These are phyloP conservation scores for Puccinia sorghi DNA, from an alignment of 1,284 basidiomycete species.

Conservation along the genomic window DNA sequence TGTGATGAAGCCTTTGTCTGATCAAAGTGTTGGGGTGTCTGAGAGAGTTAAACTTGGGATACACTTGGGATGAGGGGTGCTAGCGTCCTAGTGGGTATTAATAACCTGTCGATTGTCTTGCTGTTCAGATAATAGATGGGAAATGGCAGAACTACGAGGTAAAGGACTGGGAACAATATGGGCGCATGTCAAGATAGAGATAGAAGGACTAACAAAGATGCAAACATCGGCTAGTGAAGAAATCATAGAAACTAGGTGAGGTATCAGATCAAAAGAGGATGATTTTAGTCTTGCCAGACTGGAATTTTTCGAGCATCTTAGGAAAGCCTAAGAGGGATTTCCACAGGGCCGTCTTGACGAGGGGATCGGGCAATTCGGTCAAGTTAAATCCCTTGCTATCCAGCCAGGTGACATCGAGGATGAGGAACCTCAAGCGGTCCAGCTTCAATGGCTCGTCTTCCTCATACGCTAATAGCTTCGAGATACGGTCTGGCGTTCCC, in stretches of 20 bases:
- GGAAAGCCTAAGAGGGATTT: constrained; percentile 28
- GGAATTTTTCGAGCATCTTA: constrained; percentile 11
- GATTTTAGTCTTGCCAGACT: constrained; percentile 28
- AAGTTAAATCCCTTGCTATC: constrained; percentile 30
- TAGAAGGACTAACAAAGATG: background rate
- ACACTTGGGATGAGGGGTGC: too few relatives aligned
- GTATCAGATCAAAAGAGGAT: constrained; percentile 29
- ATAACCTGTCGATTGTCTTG: too few relatives aligned
- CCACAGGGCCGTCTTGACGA: constrained; percentile 24
- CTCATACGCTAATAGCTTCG: constrained; percentile 17
- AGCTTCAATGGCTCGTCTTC: constrained; percentile 15
- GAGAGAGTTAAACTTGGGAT: too few relatives aligned
- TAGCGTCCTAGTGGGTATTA: too few relatives aligned
- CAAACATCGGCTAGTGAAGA: background rate
- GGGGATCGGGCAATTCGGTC: constrained; percentile 25
- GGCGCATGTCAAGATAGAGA: too few relatives aligned
- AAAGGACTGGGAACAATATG: too few relatives aligned
- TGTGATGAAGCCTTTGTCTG: too few relatives aligned
- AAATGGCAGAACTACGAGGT: too few relatives aligned
- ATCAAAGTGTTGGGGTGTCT: too few relatives aligned
- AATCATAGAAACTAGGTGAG: background rate
- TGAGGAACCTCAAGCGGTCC: constrained; percentile 27
- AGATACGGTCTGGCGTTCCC: constrained; percentile 38
- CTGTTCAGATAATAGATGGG: too few relatives aligned
- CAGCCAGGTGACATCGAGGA: constrained; percentile 35